Conservation (phyloP, 331 rosid species). For the Acacia concinna region DNA sequence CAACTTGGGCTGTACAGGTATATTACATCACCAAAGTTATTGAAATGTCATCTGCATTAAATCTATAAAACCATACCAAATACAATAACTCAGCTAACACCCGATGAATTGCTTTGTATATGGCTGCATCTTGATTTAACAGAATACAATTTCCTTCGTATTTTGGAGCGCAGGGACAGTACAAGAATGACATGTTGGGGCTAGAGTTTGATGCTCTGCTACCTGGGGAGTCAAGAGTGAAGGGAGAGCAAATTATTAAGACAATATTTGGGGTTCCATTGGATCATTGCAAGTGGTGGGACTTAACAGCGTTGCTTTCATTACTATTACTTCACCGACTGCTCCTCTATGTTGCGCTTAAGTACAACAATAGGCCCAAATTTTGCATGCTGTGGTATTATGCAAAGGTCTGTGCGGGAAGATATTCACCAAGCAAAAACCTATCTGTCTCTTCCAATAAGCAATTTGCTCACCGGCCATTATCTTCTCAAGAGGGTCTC, state of each 20-base stretch:
- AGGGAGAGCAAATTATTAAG: slow-evolving; percentile 30
- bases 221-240: slow-evolving; percentile 29
- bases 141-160: not conserved
- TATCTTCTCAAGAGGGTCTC: slow-evolving; percentile 27
- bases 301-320: slow-evolving; percentile 28
- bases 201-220: slow-evolving; percentile 42
- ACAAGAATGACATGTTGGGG: slow-evolving; percentile 50
- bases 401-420: slow-evolving; percentile 11
- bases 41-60: not conserved
- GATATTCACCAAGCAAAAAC: not conserved
- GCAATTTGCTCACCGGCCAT: slow-evolving; percentile 1
- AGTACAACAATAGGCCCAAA: slow-evolving; percentile 10
- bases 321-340: slow-evolving; percentile 32
- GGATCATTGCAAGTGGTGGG: slow-evolving; percentile 44
- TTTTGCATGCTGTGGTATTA: slow-evolving; percentile 2
- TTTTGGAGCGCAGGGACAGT: slow-evolving; percentile 40
- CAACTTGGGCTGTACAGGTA: slow-evolving; percentile 32
- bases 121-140: not conserved
- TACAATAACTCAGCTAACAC: not conserved
- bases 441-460: slow-evolving; percentile 3
- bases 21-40: not conserved
- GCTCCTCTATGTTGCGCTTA: slow-evolving; percentile 35
- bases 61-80: not conserved
- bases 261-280: slow-evolving; percentile 35
- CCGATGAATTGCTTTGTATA: not conserved